phyloP scores from a whole-genome alignment of 2,329 filamentous ascomycete species.

The Cercospora sojina region DNA sequence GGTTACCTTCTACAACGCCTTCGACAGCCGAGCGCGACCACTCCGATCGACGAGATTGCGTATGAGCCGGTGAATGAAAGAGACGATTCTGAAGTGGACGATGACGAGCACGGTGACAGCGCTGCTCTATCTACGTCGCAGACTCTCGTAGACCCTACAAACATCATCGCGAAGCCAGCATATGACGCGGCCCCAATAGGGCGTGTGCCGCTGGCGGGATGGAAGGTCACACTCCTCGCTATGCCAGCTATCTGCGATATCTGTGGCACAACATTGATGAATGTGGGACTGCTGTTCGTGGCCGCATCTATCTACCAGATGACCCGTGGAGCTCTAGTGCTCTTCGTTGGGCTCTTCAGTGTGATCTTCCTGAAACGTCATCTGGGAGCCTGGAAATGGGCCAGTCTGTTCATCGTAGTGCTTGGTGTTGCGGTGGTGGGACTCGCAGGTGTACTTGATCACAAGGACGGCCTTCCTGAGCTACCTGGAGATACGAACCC shows the following conservation, averaged over 20 bases:
- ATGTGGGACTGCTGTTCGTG: constrained; percentile 88
- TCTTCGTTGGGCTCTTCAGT: constrained; percentile 95
- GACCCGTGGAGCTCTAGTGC: constrained; percentile 89
- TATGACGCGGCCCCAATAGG: constrained; percentile 46
- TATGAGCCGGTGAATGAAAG: constrained; percentile 33
- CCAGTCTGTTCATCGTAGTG: constrained; percentile 82
- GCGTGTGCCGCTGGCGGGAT: constrained; percentile 62
- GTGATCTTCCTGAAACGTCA: constrained; percentile 82
- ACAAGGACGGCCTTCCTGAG: constrained; percentile 49
- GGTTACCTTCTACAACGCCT: constrained; percentile 62
- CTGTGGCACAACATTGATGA: constrained; percentile 94
- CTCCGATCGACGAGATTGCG: constrained; percentile 29
- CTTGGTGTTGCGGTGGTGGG: constrained; percentile 86
- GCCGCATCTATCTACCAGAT: constrained; percentile 98
- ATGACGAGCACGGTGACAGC: constrained; percentile 44
- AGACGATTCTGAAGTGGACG: constrained; percentile 38
- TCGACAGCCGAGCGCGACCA: constrained; percentile 24
- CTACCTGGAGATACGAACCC: constrained; percentile 34
- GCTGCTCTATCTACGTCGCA: constrained; percentile 42
- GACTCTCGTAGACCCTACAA: constrained; percentile 41
- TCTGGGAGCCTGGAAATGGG: constrained; percentile 87
- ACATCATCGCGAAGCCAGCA: constrained; percentile 53
- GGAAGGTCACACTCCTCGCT: constrained; percentile 71
- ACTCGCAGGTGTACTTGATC: constrained; percentile 82
- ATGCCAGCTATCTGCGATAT: constrained; percentile 92